Percentiles rank a stretch among this genome's conserved stretches.
These are phyloP conservation scores for Aspergillus carlsbadensis DNA, from an alignment of 495 filamentous ascomycete species.

Conservation along the genomic window DNA sequence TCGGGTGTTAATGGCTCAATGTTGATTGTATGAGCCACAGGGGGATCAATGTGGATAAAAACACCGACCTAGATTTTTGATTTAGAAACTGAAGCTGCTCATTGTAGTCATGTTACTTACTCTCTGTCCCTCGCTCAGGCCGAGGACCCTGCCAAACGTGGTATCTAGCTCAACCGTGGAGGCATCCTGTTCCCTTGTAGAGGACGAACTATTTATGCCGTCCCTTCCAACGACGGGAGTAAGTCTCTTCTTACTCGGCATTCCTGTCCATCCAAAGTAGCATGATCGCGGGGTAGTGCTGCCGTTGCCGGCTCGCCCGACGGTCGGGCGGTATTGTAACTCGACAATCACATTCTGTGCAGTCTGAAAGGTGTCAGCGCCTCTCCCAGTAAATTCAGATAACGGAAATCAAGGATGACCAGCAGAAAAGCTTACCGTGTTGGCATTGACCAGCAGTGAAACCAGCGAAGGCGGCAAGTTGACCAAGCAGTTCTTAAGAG, in stretches of 20 bases:
- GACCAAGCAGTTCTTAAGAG: constrained; percentile 89
- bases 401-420: neutral
- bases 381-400: neutral
- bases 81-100: constrained; percentile 20
- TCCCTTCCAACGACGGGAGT: constrained; percentile 70
- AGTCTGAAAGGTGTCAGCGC: constrained; percentile 48
- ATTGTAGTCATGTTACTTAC: constrained; percentile 41
- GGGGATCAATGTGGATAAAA: constrained; percentile 82
- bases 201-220: constrained; percentile 60
- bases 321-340: constrained; percentile 60
- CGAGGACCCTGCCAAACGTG: constrained; percentile 80
- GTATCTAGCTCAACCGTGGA: constrained; percentile 83
- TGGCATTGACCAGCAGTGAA: constrained; percentile 77
- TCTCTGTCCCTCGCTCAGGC: constrained; percentile 80
- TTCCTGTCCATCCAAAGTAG: constrained; percentile 93
- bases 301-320: constrained; percentile 37
- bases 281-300: constrained; percentile 62
- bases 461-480: constrained; percentile 88
- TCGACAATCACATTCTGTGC: constrained; percentile 97
- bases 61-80: constrained; percentile 55
- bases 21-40: constrained; percentile 85
- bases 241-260: constrained; percentile 83
- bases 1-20: constrained; percentile 93
- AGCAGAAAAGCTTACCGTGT: constrained; percentile 62
- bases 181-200: constrained; percentile 67